Evolutionary conservation across 345 rosid genomes (phyloP), one percentile per base, ranked within the genome.

Genomic region (Acer negundo): DNA sequence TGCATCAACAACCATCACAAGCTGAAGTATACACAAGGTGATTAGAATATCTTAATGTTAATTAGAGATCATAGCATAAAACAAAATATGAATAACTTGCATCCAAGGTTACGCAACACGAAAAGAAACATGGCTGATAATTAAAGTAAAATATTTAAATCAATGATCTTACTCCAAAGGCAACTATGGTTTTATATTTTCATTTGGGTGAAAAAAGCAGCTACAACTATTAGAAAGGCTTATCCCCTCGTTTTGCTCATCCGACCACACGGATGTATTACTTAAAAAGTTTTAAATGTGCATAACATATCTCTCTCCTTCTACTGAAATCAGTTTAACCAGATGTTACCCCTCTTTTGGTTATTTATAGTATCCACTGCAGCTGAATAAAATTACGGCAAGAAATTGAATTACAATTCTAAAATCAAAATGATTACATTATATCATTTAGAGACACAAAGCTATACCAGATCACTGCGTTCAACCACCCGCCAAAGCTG

Each of bases 401-500:
- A 17, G 7, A 62, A 12, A 40, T 28, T 12, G 40, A 47, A 15
- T n/a, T 70, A 65, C 47, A 62, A 69, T 19, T 11, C 40, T 28
- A n/a, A 55, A 46, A 67, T 16, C 56, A 46, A 23, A 31, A 83
- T 46, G 10, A 63, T 59, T 12, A 9, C 24, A 10, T 9, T 67
- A 20, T 12, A 75, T 31, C 2, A 73, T 56, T 49, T 3, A 67
- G 55, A 70, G 63, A 76, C 55, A 69, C 78, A 7, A 26, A 56
- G 23, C 82, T 84, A 66, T 84, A 95, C 99, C 93, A 95, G 84
- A 85, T 95, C 97, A 91, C 96, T 91, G 62, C 96, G 94, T 74
- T 96, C 99, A 82, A 94, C 91, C 63, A 96, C 99, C 28, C 98
- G 95, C 99, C 99, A 96, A 82, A 95, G 97, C 72, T 92, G 99